Evolutionary conservation across 2,329 filamentous ascomycete species (phyloP).

Genomic region (Lachnellula subtilissima): DNA sequence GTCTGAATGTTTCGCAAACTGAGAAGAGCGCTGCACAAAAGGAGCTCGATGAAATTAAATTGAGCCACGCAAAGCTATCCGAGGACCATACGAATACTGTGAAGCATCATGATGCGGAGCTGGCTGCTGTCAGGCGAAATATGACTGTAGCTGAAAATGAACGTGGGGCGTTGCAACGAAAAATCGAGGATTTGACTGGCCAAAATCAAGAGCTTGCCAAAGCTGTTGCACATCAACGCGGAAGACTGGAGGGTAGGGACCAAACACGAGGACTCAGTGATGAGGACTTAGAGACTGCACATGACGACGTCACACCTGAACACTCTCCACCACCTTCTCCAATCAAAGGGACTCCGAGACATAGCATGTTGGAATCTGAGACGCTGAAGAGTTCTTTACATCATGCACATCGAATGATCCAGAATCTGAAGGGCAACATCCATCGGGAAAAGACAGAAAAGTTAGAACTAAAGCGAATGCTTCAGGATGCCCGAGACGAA

Average conservation of each 20-base stretch:
- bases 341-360: slow-evolving; percentile 83
- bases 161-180: slow-evolving; percentile 70
- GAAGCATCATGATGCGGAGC: slow-evolving; percentile 84
- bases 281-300: slow-evolving; percentile 59
- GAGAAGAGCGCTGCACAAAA: slow-evolving; percentile 77
- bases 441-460: slow-evolving; percentile 99
- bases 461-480: slow-evolving; percentile 87
- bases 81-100: slow-evolving; percentile 74
- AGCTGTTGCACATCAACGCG: slow-evolving; percentile 70
- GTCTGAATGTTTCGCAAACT: slow-evolving; percentile 61
- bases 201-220: slow-evolving; percentile 90
- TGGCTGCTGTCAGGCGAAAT: slow-evolving; percentile 77
- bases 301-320: slow-evolving; percentile 73
- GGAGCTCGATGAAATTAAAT: slow-evolving; percentile 85
- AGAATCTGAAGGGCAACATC: slow-evolving; percentile 89
- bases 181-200: slow-evolving; percentile 78
- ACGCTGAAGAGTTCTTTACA: slow-evolving; percentile 90
- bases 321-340: slow-evolving; percentile 88
- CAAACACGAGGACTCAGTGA: slow-evolving; percentile 53
- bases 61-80: slow-evolving; percentile 68
- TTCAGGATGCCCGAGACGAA: slow-evolving; percentile 92
- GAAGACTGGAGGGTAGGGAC: slow-evolving; percentile 62
- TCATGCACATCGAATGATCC: slow-evolving; percentile 94
- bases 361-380: slow-evolving; percentile 89
- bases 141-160: slow-evolving; percentile 75